Evolutionary conservation across 2,329 filamentous ascomycete genomes (phyloP), one percentile per base, ranked within the genome.

Genomic region (Colletotrichum sidae): DNA sequence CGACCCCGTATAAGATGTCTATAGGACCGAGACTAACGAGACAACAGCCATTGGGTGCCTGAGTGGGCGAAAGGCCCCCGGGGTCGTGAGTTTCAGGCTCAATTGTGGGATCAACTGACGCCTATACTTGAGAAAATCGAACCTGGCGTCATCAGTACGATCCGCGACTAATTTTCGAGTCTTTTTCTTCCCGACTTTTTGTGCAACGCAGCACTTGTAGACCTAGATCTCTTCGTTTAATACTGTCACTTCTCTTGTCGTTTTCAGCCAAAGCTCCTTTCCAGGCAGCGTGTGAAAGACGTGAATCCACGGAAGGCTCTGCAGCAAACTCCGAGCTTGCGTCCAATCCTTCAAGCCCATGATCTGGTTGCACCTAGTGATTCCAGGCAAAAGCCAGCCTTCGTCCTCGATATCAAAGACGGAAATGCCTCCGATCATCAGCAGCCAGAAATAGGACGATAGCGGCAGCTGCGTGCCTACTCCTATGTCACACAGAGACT

Each of bases 41-140:
- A 6, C 17, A 6, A 1, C 15, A 49, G 46, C 15, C 46, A 49
- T 13, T 56, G 42, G 55, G 55, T 58, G 8, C 55, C 55, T 3
- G 47, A 49, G 6, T 58, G 46, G 25, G 55, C 39, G 3, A 51
- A 49, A 34, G 10, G 37, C 6, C 8, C 45, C 5, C 12, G 15
- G 8, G 55, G 55, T 13, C 25, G 50, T 9, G 25, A 9, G 4
- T 25, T 45, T 34, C 45, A 58, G n/a, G 38, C 50, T 11, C 33
- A 17, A 3, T 13, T 35, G 4, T 58, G 47, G 55, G 33, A 25
- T 9, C 55, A 58, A 4, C 8, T 51, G n/a, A 17, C 38, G 8
- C 11, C 8, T 4, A 25, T 8, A 11, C 34, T 58, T 6, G 55
- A 41, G 44, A 15, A 8, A 12, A 50, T 58, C 13, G 46, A 58